These are phyloP conservation scores for Suhomyces coccinellae DNA, from an alignment of 1,139 yeast genomes.

Conservation along the genomic window DNA sequence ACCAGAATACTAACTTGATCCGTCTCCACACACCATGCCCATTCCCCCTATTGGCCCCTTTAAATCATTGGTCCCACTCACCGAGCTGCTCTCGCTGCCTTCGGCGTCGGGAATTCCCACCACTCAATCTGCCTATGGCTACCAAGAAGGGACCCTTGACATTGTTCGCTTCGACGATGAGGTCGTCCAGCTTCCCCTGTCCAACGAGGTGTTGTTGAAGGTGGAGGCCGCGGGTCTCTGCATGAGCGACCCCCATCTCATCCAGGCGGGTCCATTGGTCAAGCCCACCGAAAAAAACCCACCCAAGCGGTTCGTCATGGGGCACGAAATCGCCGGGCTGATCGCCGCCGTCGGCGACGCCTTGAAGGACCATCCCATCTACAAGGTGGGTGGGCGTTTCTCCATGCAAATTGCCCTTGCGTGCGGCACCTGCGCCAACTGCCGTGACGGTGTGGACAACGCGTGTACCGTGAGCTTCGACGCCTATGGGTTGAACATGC, in stretches of 20 bases:
- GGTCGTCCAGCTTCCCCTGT: constrained; percentile 41
- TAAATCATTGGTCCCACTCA: not conserved
- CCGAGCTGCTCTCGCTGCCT: not conserved
- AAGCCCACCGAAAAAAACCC: constrained; percentile 16
- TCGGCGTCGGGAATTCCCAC: constrained; percentile 17
- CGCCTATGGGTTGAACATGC: constrained; percentile 45
- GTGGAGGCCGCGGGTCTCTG: constrained; percentile 56
- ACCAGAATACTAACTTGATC: not conserved
- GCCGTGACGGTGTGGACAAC: constrained; percentile 47
- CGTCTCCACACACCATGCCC: no score
- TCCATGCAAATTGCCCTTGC: constrained; percentile 38
- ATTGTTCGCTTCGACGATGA: constrained; percentile 22
- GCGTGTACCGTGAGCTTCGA: constrained; percentile 26
- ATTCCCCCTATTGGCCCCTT: no score
- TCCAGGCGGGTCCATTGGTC: constrained; percentile 27
- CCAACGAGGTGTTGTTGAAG: constrained; percentile 41
- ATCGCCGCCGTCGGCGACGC: constrained; percentile 42
- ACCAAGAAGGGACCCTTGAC: constrained; percentile 17
- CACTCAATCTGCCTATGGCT: constrained; percentile 24
- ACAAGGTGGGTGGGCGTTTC: constrained; percentile 37
- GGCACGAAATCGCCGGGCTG: constrained; percentile 59
- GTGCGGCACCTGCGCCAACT: constrained; percentile 46
- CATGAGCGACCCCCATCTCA: constrained; percentile 50
- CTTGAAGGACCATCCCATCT: constrained; percentile 26
- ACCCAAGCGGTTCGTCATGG: constrained; percentile 46